phyloP scores from a whole-genome alignment of 176 grass and related monocot genomes.

The Bromus sterilis region DNA sequence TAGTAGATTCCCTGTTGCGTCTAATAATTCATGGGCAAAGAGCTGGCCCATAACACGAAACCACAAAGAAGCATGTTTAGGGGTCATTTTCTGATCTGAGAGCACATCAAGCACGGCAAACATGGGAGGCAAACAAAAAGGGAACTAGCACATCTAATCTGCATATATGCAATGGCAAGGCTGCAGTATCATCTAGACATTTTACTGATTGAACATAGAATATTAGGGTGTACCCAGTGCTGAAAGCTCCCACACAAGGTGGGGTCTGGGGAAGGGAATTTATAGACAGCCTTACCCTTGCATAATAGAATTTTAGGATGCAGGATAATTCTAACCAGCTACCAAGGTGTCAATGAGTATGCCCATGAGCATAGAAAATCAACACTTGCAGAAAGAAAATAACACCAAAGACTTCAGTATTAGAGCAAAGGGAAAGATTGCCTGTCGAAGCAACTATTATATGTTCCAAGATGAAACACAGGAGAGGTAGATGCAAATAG shows the following conservation, averaged over 20 bases:
- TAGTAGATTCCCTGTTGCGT: neutral
- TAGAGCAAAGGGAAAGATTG: neutral
- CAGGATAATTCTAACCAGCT: neutral
- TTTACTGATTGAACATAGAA: neutral
- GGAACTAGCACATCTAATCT: neutral
- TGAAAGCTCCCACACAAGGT: too few species aligned
- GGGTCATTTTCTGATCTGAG: neutral
- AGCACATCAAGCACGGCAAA: neutral
- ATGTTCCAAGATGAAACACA: neutral
- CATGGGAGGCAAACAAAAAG: neutral
- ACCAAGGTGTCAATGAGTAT: neutral
- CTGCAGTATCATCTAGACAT: neutral
- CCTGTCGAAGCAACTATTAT: neutral
- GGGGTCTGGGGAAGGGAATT: too few species aligned
- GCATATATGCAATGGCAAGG: neutral
- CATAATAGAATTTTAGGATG: neutral
- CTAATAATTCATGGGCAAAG: neutral
- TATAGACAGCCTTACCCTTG: too few species aligned
- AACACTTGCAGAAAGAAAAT: neutral
- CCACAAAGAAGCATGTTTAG: neutral
- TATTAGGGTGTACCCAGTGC: too few species aligned
- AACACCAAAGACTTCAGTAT: neutral
- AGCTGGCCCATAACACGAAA: neutral
- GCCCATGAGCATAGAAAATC: neutral
- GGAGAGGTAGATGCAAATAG: neutral